These are phyloP conservation scores for Mycena vulgaris DNA, from an alignment of 768 basidiomycete species.

Conservation along the genomic window DNA sequence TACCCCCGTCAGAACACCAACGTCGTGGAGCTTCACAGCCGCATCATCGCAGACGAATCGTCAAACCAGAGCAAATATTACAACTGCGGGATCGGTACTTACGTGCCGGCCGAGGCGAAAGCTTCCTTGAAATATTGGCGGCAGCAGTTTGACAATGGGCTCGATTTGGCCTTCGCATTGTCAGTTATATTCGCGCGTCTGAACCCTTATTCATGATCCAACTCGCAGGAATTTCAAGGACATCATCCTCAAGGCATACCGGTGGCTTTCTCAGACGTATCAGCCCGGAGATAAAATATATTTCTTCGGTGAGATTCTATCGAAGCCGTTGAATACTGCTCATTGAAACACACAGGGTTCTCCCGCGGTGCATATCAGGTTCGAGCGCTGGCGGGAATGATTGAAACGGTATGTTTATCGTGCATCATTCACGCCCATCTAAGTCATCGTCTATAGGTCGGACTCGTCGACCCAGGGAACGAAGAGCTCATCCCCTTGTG, in stretches of 20 bases:
- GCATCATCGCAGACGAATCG: constrained; percentile 32
- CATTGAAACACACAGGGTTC: background rate
- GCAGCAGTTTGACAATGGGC: constrained; percentile 40
- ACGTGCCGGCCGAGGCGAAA: constrained; percentile 40
- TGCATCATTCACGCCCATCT: too few species aligned
- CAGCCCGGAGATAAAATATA: constrained; percentile 4
- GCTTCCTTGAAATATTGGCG: constrained; percentile 35
- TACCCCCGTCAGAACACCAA: constrained; percentile 50
- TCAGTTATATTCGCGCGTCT: constrained; percentile 33
- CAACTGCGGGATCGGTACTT: constrained; percentile 53
- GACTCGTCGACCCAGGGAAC: constrained; percentile 4
- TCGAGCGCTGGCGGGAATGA: constrained; percentile 8
- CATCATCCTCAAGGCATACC: constrained; percentile 34
- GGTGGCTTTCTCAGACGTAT: constrained; percentile 13
- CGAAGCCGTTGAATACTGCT: background rate
- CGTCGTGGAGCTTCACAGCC: constrained; percentile 49
- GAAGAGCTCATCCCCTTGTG: constrained; percentile 6
- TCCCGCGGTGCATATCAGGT: constrained; percentile 11
- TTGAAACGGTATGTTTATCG: constrained; percentile 6
- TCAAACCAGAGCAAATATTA: constrained; percentile 49
- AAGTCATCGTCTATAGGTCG: too few species aligned
- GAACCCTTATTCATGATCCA: background rate
- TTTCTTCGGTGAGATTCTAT: background rate
- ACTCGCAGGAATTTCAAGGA: constrained; percentile 47
- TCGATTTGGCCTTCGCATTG: constrained; percentile 58